phyloP scores from a whole-genome alignment of 129 eudicot species.

The Helianthus tuberosus region DNA sequence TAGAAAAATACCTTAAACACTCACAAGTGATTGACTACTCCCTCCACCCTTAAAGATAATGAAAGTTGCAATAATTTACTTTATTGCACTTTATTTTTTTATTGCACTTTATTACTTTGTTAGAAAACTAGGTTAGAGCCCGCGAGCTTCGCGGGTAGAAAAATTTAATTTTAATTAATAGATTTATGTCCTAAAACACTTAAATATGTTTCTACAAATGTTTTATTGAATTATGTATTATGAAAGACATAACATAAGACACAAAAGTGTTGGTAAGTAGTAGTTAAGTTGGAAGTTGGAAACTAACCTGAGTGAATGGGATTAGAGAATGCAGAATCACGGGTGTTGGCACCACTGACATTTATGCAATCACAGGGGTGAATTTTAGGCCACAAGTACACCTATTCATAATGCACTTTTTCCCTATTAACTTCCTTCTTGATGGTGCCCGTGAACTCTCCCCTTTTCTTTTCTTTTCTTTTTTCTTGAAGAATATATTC shows the following conservation, averaged over 20 bases:
- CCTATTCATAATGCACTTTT: slow-evolving; percentile 34
- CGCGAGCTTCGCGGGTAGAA: too few relatives aligned
- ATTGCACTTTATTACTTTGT: not conserved
- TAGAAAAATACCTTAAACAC: too few relatives aligned
- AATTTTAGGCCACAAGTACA: slow-evolving; percentile 48
- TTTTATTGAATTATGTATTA: too few relatives aligned
- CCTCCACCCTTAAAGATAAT: not conserved
- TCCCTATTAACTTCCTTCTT: slow-evolving; percentile 14
- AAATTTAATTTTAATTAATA: too few relatives aligned
- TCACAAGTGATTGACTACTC: too few relatives aligned
- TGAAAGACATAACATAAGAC: too few relatives aligned
- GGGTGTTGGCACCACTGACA: slow-evolving; percentile 61
- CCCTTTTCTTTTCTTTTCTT: not conserved
- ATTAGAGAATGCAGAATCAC: slow-evolving; percentile 52
- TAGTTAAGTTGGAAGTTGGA: slow-evolving; percentile 4
- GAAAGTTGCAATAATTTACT: not conserved
- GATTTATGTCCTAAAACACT: too few relatives aligned
- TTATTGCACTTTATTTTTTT: not conserved
- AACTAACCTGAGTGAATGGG: not conserved
- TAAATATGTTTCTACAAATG: too few relatives aligned
- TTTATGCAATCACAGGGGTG: slow-evolving; percentile 47
- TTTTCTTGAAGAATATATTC: slow-evolving; percentile 22
- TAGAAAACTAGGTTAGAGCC: too few relatives aligned
- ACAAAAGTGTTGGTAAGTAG: not conserved
- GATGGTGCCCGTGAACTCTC: slow-evolving; percentile 37